Evolutionary conservation across 169 alveolate species (phyloP).

Genomic region (Plasmodium adleri): DNA sequence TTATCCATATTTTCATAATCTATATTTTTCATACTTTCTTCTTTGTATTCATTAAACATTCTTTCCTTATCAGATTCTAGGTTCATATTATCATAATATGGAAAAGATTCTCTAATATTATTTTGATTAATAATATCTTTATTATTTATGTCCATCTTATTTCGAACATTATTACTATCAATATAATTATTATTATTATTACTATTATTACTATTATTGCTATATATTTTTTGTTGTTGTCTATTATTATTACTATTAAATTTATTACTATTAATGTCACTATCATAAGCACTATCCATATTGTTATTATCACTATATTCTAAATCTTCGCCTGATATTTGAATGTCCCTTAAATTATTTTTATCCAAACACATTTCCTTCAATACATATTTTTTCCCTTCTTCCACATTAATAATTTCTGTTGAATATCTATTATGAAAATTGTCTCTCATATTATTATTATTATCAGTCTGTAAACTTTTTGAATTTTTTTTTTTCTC

Average conservation of each 20-base stretch:
- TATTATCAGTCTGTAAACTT: background rate
- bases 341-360: background rate
- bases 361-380: background rate
- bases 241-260: background rate
- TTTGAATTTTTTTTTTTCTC: conserved; percentile 27
- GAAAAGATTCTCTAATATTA: background rate
- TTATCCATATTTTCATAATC: background rate
- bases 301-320: background rate
- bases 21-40: conserved; percentile 5
- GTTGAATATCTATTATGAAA: background rate
- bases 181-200: background rate
- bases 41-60: conserved; percentile 7
- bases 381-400: background rate
- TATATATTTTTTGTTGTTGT: background rate
- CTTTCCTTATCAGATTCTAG: conserved; percentile 19
- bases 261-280: background rate
- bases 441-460: background rate
- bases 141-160: too few species aligned
- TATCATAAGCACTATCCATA: background rate
- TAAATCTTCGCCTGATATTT: background rate
- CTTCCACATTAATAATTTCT: background rate
- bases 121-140: background rate
- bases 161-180: background rate
- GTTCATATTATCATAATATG: too few species aligned
- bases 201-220: background rate